Percentiles rank a stretch among this genome's conserved stretches.
Evolutionary conservation across 2,329 filamentous ascomycete species (phyloP).

Genomic region (Alternaria alternata): DNA sequence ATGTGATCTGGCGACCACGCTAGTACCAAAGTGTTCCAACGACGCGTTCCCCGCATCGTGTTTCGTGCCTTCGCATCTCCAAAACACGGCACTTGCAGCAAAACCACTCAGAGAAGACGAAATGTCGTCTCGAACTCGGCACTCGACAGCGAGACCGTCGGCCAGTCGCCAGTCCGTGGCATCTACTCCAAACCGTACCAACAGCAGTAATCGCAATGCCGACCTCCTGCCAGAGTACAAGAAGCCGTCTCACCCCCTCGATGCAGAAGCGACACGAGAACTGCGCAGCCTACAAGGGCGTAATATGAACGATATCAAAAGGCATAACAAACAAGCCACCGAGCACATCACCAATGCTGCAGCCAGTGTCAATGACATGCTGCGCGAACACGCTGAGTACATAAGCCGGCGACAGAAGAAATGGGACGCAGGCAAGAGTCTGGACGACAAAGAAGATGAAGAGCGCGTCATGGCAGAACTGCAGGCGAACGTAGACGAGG

Average conservation of each 20-base stretch:
- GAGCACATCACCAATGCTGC: constrained; percentile 59
- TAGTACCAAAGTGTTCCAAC: background rate
- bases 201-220: constrained; percentile 9
- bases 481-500: constrained; percentile 56
- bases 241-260: constrained; percentile 62
- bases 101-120: background rate
- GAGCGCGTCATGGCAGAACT: constrained; percentile 51
- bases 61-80: background rate
- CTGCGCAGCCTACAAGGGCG: constrained; percentile 57
- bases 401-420: constrained; percentile 45
- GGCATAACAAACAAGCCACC: constrained; percentile 58
- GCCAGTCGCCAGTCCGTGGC: constrained; percentile 17
- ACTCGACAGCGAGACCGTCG: constrained; percentile 19
- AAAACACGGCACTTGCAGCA: background rate
- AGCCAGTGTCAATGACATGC: constrained; percentile 64
- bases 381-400: constrained; percentile 52
- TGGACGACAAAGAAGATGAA: constrained; percentile 51
- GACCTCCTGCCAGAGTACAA: constrained; percentile 61
- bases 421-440: constrained; percentile 46
- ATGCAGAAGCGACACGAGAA: constrained; percentile 54
- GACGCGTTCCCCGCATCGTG: constrained; percentile 15
- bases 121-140: constrained; percentile 39
- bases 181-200: constrained; percentile 8
- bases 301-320: constrained; percentile 56
- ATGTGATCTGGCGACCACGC: constrained; percentile 14